These are phyloP conservation scores for Chalaropsis thielavioides DNA, from an alignment of 2,329 filamentous ascomycete genomes.

Conservation along the genomic window DNA sequence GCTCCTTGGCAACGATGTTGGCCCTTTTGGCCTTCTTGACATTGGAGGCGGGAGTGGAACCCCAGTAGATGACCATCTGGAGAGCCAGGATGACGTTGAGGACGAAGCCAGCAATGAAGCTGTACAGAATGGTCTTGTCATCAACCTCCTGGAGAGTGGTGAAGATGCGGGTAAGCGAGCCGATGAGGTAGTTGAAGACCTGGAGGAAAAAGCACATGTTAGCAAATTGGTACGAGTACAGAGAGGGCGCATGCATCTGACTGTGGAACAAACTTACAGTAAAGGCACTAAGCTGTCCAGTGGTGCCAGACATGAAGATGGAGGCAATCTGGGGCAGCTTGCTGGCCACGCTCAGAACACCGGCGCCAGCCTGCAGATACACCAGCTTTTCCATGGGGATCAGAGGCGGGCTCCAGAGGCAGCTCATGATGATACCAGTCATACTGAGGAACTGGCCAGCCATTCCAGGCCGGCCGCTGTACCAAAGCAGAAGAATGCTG, in stretches of 20 bases:
- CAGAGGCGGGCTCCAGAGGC: conserved; percentile 47
- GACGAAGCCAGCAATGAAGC: conserved; percentile 80
- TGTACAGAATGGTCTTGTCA: conserved; percentile 89
- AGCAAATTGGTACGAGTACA: not conserved
- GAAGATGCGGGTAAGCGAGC: conserved; percentile 88
- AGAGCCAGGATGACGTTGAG: conserved; percentile 74
- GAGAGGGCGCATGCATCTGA: not conserved
- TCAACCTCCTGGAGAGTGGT: conserved; percentile 95
- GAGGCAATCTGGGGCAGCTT: conserved; percentile 89
- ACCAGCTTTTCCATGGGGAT: conserved; percentile 53
- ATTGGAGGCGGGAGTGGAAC: conserved; percentile 37
- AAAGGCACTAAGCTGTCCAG: conserved; percentile 91
- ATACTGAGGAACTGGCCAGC: conserved; percentile 63
- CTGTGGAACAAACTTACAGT: conserved; percentile 47
- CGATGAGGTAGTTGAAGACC: conserved; percentile 96
- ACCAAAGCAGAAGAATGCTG: conserved; percentile 71
- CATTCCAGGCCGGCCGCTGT: conserved; percentile 50
- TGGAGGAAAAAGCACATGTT: conserved; percentile 27
- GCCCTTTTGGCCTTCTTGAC: conserved; percentile 24
- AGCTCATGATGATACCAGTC: conserved; percentile 42
- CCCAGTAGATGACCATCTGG: conserved; percentile 98
- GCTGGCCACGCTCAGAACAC: conserved; percentile 67
- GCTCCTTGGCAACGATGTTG: conserved; percentile 15
- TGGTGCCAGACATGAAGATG: conserved; percentile 72
- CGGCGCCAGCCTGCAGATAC: conserved; percentile 72